phyloP scores from a whole-genome alignment of 768 basidiomycete species.

The Serendipita indica region DNA sequence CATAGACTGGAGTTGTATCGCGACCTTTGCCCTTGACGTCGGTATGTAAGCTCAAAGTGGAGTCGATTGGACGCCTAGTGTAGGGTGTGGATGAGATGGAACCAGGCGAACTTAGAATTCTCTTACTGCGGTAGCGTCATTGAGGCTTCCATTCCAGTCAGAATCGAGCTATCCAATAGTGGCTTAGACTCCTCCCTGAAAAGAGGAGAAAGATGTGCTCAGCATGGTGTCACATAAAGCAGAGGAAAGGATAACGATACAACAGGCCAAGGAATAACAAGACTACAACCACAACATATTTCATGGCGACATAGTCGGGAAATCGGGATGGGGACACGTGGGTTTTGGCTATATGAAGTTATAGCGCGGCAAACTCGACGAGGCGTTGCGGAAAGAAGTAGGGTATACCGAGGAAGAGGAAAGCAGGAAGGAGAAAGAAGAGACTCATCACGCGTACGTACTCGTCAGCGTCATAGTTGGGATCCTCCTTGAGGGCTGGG shows the following conservation, averaged over 20 bases:
- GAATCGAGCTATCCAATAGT: conserved; percentile 6
- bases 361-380: conserved; percentile 1
- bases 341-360: not conserved
- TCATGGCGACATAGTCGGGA: not conserved
- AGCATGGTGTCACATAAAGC: not conserved
- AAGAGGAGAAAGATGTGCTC: conserved; percentile 1
- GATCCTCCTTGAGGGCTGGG: conserved; percentile 1
- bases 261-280: not conserved
- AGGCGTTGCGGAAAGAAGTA: conserved; percentile 2
- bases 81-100: not conserved
- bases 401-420: conserved; percentile 8
- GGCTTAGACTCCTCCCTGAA: conserved; percentile 9
- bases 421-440: conserved; percentile 8
- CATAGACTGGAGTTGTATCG: not conserved
- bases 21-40: conserved; percentile 4
- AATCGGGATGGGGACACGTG: not conserved
- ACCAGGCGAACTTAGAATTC: not conserved
- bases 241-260: not conserved
- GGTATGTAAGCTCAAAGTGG: not conserved
- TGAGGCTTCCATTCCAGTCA: not conserved
- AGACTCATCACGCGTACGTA: conserved; percentile 8
- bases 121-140: not conserved
- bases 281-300: not conserved
- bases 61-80: not conserved
- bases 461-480: conserved; percentile 7